Conservation (phyloP, 2,329 filamentous ascomycete genomes). For the Didymella glomerata region DNA sequence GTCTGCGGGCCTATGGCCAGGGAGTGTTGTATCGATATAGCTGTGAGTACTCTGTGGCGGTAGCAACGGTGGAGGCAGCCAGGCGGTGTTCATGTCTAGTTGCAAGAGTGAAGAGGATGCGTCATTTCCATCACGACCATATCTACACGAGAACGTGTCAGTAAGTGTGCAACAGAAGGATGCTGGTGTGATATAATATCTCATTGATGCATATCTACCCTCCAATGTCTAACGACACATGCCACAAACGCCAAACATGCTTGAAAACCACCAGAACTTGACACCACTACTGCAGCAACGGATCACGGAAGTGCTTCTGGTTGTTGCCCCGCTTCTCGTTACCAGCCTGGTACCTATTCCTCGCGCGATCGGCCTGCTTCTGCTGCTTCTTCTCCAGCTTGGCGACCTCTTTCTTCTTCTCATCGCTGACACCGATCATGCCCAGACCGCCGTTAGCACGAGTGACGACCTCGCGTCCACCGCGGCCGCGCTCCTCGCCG, state of each 20-base stretch:
- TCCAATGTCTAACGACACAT: conserved; percentile 1
- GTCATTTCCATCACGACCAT: too few relatives aligned
- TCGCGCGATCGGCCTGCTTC: conserved; percentile 69
- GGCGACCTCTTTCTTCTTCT: conserved; percentile 74
- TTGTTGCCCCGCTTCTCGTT: conserved; percentile 78
- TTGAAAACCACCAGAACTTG: background rate
- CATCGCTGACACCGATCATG: conserved; percentile 79
- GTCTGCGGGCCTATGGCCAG: too few relatives aligned
- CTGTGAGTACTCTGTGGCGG: too few relatives aligned
- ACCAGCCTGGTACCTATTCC: conserved; percentile 68
- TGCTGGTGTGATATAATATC: conserved; percentile 3
- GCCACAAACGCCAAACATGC: conserved; percentile 22
- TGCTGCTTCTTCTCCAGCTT: conserved; percentile 74
- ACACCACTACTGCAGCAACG: conserved; percentile 58
- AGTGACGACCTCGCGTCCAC: conserved; percentile 58
- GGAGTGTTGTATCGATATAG: too few relatives aligned
- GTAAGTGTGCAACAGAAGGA: background rate
- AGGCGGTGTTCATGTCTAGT: too few relatives aligned
- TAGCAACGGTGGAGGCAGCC: too few relatives aligned
- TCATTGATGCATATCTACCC: conserved; percentile 18
- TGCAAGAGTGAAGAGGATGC: too few relatives aligned
- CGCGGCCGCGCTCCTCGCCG: conserved; percentile 43
- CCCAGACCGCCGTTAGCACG: conserved; percentile 77
- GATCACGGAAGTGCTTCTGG: conserved; percentile 77
- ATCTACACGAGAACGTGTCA: background rate